Conservation (phyloP, 805 yeast species). For the Ogataea pini region DNA sequence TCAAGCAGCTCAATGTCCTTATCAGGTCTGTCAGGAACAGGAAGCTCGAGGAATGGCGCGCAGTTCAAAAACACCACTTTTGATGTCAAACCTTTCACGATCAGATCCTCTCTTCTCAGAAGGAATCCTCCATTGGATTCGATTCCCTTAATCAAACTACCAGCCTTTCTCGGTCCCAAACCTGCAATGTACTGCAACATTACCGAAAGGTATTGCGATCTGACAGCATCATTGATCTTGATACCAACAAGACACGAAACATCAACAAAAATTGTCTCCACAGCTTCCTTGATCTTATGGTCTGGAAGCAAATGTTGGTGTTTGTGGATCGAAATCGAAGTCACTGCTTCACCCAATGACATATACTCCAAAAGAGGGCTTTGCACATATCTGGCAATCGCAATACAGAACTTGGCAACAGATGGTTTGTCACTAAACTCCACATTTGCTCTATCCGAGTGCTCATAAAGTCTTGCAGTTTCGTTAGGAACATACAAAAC, state of each 20-base stretch:
- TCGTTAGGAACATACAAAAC: constrained; percentile 89
- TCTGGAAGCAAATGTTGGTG: constrained; percentile 70
- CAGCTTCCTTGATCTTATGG: constrained; percentile 62
- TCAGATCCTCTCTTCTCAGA: constrained; percentile 73
- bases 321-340: constrained; percentile 62
- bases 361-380: constrained; percentile 92
- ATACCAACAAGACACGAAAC: constrained; percentile 89
- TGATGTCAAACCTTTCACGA: constrained; percentile 75
- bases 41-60: constrained; percentile 84
- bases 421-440: constrained; percentile 87
- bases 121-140: constrained; percentile 67
- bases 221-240: constrained; percentile 86
- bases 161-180: constrained; percentile 92
- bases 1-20: constrained; percentile 81
- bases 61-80: constrained; percentile 87
- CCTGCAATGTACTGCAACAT: constrained; percentile 83
- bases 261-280: constrained; percentile 85
- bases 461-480: constrained; percentile 85
- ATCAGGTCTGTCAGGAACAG: constrained; percentile 53
- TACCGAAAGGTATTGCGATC: constrained; percentile 70
- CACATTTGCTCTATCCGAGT: constrained; percentile 67
- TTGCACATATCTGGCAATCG: constrained; percentile 87
- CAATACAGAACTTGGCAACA: constrained; percentile 80
- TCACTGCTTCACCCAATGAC: constrained; percentile 71
- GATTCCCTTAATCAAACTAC: constrained; percentile 79